A percentile compares a stretch with the other conserved stretches of the same genome.
These are phyloP conservation scores for Cucurbita pepo DNA, from an alignment of 306 rosid species.

Conservation along the genomic window DNA sequence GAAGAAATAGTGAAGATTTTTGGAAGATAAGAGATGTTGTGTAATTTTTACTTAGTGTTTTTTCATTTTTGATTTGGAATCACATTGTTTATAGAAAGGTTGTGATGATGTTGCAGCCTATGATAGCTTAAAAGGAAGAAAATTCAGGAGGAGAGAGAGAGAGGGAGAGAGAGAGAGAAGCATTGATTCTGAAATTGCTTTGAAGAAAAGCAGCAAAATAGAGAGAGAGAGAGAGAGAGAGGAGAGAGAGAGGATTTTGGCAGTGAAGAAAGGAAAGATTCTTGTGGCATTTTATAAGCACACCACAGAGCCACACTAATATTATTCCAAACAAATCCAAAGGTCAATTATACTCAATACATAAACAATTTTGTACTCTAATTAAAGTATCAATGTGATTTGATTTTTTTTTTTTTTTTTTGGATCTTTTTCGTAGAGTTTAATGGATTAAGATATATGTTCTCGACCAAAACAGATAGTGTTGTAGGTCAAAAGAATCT, in stretches of 20 bases:
- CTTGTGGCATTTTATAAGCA: not conserved
- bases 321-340: not conserved
- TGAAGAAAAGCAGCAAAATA: not conserved
- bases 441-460: too few relatives aligned
- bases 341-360: not conserved
- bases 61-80: not conserved
- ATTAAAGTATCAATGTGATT: not conserved
- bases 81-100: not conserved
- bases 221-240: not conserved
- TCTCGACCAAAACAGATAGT: too few relatives aligned
- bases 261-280: not conserved
- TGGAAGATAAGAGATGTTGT: not conserved
- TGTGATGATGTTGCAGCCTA: not conserved
- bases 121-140: not conserved
- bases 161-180: not conserved
- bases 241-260: not conserved
- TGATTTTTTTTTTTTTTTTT: too few relatives aligned
- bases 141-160: not conserved
- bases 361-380: not conserved
- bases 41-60: not conserved
- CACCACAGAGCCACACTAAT: not conserved
- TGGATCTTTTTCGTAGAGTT: too few relatives aligned
- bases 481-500: too few relatives aligned
- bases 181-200: conserved; percentile 4
- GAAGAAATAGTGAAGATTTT: not conserved